phyloP scores from a whole-genome alignment of 2,329 filamentous ascomycete species.

The Berkeleyomyces basicola region DNA sequence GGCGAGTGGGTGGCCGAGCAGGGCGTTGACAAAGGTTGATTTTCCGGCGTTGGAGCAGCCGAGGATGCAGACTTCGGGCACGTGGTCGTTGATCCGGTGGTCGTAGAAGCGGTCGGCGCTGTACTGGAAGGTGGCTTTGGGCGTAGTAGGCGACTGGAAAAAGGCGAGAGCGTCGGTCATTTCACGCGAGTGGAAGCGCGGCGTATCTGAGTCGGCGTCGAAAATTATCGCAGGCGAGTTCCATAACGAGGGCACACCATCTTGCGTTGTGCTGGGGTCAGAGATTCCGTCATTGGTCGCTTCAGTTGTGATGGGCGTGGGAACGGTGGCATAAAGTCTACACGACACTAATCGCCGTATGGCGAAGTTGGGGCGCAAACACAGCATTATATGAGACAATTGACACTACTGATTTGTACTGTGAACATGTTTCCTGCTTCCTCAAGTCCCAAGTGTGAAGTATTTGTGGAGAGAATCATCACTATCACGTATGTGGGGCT shows the following conservation, averaged over 20 bases:
- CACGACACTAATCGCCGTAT: not conserved
- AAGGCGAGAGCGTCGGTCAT: constrained; percentile 5
- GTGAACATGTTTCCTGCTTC: not conserved
- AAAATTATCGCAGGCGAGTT: constrained; percentile 7
- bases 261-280: not conserved
- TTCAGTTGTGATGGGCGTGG: not conserved
- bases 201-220: not conserved
- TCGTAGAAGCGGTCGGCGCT: constrained; percentile 31
- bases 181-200: not conserved
- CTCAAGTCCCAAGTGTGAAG: not conserved
- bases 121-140: constrained; percentile 28
- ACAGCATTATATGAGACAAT: not conserved
- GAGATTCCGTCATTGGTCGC: not conserved
- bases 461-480: not conserved
- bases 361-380: not conserved
- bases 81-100: constrained; percentile 33
- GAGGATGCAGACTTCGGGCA: constrained; percentile 55
- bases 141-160: constrained; percentile 10
- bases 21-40: constrained; percentile 71
- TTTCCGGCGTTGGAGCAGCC: constrained; percentile 85
- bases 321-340: not conserved
- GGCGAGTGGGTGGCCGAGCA: constrained; percentile 39
- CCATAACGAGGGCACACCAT: not conserved
- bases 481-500: not conserved
- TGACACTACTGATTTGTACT: not conserved